Evolutionary conservation across 2,329 filamentous ascomycete genomes (phyloP), one percentile per base, ranked within the genome.

Genomic region (Cordyceps pruinosa): DNA sequence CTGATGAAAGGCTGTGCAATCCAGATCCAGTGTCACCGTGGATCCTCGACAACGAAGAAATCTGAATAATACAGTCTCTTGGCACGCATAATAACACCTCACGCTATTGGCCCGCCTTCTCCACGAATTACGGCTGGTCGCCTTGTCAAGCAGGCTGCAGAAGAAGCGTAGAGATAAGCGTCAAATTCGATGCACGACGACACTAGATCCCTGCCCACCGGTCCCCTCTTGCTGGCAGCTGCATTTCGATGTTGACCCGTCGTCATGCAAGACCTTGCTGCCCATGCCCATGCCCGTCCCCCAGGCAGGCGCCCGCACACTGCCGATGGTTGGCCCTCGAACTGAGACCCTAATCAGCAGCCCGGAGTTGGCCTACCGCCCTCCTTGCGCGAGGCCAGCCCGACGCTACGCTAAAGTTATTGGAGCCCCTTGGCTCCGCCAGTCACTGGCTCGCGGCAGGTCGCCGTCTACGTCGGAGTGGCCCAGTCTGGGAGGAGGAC

Each of bases 81-180:
- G 52, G 52, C 52, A 15, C 21, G n/a, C 42, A 47, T 47, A 47
- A 52, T 45, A 53, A 44, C 23, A 41, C 47, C 19, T 7, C 34
- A 41, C 35, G 15, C 48, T 39, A 41, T 41, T 51, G 32, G 46
- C 19, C 12, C 3, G 9, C 19, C 34, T 35, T n/a, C n/a, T n/a
- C n/a, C n/a, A n/a, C 28, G 28, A 32, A n/a, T n/a, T 37, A 23
- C n/a, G 37, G n/a, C 37, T 23, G n/a, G 37, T 10, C n/a, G 37
- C 37, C 37, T 41, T 41, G 37, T 12, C 37, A 19, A 23, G 42
- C n/a, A 41, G 37, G 8, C 7, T n/a, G 23, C 12, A 47, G 5
- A 41, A 42, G 25, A 32, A 34, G 39, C 9, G 34, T 39, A 41
- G 15, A 34, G 48, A 37, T 41, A 39, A n/a, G 17, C 32, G 23